A percentile compares a stretch with the other conserved stretches of the same genome.
Evolutionary conservation across 495 filamentous ascomycete species (phyloP).

Genomic region (Cairneyella variabilis): DNA sequence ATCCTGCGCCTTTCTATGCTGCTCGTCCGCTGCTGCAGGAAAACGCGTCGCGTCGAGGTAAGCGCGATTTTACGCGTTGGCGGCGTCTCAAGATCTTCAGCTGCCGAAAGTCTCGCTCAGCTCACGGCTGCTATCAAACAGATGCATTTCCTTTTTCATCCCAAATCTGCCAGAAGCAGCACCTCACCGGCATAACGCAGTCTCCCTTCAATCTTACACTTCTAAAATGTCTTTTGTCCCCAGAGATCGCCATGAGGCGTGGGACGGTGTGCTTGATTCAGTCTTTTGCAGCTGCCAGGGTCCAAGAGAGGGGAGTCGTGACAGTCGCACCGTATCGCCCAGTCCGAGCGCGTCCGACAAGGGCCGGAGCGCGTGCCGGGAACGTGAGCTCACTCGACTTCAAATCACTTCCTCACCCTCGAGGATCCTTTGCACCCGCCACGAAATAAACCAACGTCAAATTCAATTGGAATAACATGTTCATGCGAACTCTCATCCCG

Average conservation of each 20-base stretch:
- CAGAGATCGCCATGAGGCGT: no score
- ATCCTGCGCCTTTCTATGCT: neutral
- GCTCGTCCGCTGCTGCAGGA: neutral
- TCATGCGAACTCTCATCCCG: no score
- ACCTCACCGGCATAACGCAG: no score
- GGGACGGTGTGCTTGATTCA: conserved; percentile 2
- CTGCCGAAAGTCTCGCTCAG: neutral
- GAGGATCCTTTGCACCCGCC: no score
- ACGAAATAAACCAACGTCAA: no score
- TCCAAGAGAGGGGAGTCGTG: neutral
- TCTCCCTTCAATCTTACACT: conserved; percentile 1
- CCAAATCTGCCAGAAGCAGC: neutral
- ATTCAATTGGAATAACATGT: no score
- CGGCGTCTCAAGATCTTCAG: conserved; percentile 22
- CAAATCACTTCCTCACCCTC: no score
- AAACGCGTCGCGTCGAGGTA: neutral
- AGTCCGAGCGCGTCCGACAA: neutral
- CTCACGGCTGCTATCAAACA: neutral
- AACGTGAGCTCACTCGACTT: neutral
- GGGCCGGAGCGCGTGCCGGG: neutral
- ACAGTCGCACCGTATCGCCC: neutral
- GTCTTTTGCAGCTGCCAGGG: neutral
- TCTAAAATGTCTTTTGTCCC: neutral
- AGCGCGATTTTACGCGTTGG: neutral
- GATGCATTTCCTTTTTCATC: conserved; percentile 3